Base-by-base conservation (phyloP, 2,329 filamentous ascomycete genomes). In the Alternaria longipes region DNA sequence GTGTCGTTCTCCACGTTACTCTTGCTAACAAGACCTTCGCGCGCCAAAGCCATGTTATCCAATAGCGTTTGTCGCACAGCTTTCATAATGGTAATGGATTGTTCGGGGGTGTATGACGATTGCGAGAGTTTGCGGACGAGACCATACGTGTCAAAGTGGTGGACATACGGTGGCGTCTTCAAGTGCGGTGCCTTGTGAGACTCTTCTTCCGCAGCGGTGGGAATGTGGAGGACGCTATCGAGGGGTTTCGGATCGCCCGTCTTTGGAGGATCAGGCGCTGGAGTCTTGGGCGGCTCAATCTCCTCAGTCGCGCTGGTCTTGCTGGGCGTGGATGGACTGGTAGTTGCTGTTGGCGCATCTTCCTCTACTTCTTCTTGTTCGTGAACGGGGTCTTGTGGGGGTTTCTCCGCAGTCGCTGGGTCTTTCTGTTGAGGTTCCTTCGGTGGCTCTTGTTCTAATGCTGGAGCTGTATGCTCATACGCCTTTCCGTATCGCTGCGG, bases 141-240 rank as follows among this genome's bases (percentile, higher is more conserved):
- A 14, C 89, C 90, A 79, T 95, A 99, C 24, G 90, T 97, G 80
- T 99, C 94, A 79, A 99, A 99, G 81, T 98, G 93, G 81, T 99
- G 95, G 34, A 97, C 89, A 75, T 97, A 96, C 1, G 90, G 91
- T 8, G 91, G 87, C 0, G 92, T 86, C 49, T 88, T 84, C 74
- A 91, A 86, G 75, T 93, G 89, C 5, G 90, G 90, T 22, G 87
- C 85, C 67, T 85, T 85, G 49, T 81, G 78, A 26, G 82, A 72
- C 54, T 78, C 72, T 54, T 78, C 74, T 54, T 78, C 71, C 9
- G 71, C 66, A 1, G 78, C 77, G 2, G 77, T 74, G 9, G 79
- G 79, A 70, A 81, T 80, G 57, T 80, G 75, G 14, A 81, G 72
- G 4, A 81, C 77, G 18, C 77, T 79, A 30, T 81, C 79, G 20